A percentile compares a stretch with the other conserved stretches of the same genome.
phyloP scores from a whole-genome alignment of 331 rosid species.

The Malus hybrid region DNA sequence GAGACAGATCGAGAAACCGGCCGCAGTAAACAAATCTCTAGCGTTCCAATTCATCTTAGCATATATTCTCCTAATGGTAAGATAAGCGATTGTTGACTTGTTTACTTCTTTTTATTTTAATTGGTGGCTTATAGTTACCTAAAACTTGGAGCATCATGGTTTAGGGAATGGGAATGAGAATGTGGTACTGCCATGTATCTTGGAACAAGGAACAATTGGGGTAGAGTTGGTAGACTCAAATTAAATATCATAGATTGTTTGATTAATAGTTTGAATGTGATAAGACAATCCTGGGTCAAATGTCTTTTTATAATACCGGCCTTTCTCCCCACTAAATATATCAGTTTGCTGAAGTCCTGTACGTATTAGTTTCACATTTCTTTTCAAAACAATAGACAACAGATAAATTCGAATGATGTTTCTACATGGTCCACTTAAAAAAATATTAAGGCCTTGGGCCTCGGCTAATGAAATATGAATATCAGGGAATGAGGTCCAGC shows the following conservation, averaged over 20 bases:
- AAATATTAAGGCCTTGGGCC: neutral
- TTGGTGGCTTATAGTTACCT: neutral
- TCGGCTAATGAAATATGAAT: neutral
- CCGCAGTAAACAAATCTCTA: conserved; percentile 65
- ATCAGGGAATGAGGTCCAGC: neutral
- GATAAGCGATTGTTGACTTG: neutral
- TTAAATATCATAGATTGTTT: neutral
- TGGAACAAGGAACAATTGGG: neutral
- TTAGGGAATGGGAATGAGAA: neutral
- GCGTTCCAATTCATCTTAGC: conserved; percentile 92
- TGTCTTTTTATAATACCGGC: neutral
- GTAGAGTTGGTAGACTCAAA: neutral
- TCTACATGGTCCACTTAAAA: neutral
- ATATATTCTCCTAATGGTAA: conserved; percentile 86
- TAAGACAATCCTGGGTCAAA: neutral
- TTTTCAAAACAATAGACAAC: neutral
- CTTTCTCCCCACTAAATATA: neutral
- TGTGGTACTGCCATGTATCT: neutral
- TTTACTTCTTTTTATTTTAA: neutral
- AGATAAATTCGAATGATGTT: neutral
- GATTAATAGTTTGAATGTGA: neutral
- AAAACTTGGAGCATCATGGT: neutral
- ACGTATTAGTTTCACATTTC: neutral
- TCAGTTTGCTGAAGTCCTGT: neutral
- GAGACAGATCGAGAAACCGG: conserved; percentile 98